Percentiles rank a stretch among this genome's conserved stretches.
phyloP scores from a whole-genome alignment of 371 early-diverging fungal species.

The Mortierella sp. region DNA sequence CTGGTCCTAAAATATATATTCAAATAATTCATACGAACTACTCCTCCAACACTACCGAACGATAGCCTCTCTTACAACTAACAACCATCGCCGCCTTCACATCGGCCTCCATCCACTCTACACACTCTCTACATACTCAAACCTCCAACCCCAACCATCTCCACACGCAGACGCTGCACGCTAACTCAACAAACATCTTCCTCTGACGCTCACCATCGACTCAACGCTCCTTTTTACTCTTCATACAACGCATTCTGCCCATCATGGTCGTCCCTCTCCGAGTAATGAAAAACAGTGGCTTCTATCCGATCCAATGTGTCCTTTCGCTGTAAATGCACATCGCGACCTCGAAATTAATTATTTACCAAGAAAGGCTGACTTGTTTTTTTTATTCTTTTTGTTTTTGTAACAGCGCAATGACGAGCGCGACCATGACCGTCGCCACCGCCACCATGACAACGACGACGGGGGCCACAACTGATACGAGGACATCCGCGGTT shows the following conservation, averaged over 20 bases:
- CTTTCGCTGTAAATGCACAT: no score
- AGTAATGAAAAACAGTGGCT: neutral
- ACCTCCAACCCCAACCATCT: neutral
- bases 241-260: neutral
- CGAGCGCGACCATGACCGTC: conserved; percentile 7
- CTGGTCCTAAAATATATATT: no score
- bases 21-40: neutral
- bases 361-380: no score
- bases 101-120: neutral
- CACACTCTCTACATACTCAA: neutral
- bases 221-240: no score
- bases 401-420: neutral
- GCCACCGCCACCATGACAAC: neutral
- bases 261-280: neutral
- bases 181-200: neutral
- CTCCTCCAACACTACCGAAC: no score
- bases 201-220: neutral
- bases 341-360: no score
- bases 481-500: conserved; percentile 10
- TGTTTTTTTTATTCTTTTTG: neutral
- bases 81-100: neutral
- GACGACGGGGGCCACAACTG: neutral
- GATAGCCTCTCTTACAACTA: neutral
- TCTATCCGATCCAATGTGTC: neutral
- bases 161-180: neutral